Evolutionary conservation across 768 basidiomycete species (phyloP), one percentile per base, ranked within the genome.

Genomic region (Mycena vulgaris): DNA sequence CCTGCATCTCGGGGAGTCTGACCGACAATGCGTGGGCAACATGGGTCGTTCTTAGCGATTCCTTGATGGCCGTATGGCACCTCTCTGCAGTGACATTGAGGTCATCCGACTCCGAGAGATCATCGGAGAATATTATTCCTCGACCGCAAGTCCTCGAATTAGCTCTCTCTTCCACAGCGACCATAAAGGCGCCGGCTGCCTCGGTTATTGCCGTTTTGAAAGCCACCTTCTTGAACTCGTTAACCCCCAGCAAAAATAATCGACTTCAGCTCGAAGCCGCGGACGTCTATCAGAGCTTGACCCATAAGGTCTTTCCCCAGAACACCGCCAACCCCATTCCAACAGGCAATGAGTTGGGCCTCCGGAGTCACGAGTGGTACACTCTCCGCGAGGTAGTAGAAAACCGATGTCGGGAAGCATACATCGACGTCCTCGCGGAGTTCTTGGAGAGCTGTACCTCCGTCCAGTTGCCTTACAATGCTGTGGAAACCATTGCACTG

Each of bases 391-490:
- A 37, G 35, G 14, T 31, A 35, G 10, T 55, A 4, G 53, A 55
- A 55, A 55, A n/a, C 35, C n/a, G 53, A 55, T 35, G 9, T 10
- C 53, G 17, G 33, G 53, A 55, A 28, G 33, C 33, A 37, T 30
- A 55, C 53, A 23, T 55, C 53, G 31, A 31, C n/a, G 19, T 55
- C n/a, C 53, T 55, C 19, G 53, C 53, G 19, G 53, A 55, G 23
- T 55, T 55, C 33, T 16, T 55, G 33, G 28, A 35, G 33, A 55
- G 33, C 21, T 55, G 53, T 37, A 37, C 5, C 53, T 55, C 33
- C 33, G n/a, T 55, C 53, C 35, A 13, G 11, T 31, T 37, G 6
- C 33, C 53, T 11, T 55, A 55, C 53, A 55, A 37, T 35, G 33
- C 33, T 5, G 19, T 33, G n/a, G 53, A 55, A 11, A 55, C 53